A percentile compares a stretch with the other conserved stretches of the same genome.
phyloP scores from a whole-genome alignment of 1,284 basidiomycete genomes.

The Pseudozyma flocculosa region DNA sequence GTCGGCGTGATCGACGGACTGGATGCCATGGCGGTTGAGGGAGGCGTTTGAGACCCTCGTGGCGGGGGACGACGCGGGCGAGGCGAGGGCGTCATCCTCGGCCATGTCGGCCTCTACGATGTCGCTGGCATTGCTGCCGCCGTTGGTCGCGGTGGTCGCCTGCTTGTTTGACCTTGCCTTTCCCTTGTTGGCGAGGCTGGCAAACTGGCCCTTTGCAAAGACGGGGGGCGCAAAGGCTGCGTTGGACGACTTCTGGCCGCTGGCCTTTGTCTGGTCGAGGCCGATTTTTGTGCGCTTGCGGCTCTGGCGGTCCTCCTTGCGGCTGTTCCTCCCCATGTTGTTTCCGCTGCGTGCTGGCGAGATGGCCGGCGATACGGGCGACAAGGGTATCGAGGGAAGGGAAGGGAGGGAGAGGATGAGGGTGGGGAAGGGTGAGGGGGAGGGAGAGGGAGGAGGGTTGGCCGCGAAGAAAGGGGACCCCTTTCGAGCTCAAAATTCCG shows the following conservation, averaged over 20 bases:
- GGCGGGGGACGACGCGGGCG: too few species aligned
- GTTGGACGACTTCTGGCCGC: constrained; percentile 24
- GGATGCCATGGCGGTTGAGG: too few species aligned
- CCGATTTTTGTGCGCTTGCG: constrained; percentile 28
- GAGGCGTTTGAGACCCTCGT: too few species aligned
- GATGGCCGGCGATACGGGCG: too few species aligned
- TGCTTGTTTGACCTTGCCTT: too few species aligned
- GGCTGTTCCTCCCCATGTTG: constrained; percentile 19
- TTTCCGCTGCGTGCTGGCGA: too few species aligned
- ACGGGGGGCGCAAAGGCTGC: constrained; percentile 13
- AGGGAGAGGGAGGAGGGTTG: background rate
- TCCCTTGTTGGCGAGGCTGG: constrained; percentile 27
- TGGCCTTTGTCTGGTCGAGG: constrained; percentile 5
- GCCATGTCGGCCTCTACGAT: constrained; percentile 1
- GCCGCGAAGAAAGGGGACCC: background rate
- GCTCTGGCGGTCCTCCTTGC: constrained; percentile 29
- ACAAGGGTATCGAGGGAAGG: too few species aligned
- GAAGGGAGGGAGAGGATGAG: constrained; percentile 5
- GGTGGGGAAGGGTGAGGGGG: constrained; percentile 5
- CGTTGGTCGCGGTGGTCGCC: too few species aligned
- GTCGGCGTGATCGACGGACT: background rate
- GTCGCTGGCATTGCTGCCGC: constrained; percentile 9
- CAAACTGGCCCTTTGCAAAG: constrained; percentile 28
- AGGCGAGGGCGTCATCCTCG: constrained; percentile 1
- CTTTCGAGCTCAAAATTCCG: background rate